These are phyloP conservation scores for Trichaptum fuscoviolaceum DNA, from an alignment of 768 basidiomycete genomes.

Conservation along the genomic window DNA sequence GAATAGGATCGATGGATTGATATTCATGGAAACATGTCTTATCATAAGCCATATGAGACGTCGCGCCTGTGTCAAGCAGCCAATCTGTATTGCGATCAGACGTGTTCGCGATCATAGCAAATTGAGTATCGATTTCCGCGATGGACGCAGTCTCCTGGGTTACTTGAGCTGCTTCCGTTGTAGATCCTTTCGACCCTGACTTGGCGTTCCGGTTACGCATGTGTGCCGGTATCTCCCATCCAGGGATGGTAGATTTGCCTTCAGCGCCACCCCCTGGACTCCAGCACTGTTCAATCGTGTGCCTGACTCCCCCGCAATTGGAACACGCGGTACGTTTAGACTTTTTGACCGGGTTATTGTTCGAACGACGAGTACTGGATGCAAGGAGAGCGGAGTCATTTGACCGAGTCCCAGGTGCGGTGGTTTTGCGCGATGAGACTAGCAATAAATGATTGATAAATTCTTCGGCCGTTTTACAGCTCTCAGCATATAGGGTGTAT, in stretches of 20 bases:
- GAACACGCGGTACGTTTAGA: background rate
- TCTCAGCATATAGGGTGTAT: too few species aligned
- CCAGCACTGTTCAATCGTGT: constrained; percentile 3
- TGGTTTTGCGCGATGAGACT: too few species aligned
- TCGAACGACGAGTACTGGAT: background rate
- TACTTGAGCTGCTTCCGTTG: background rate
- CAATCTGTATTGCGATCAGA: background rate
- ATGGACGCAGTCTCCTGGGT: background rate
- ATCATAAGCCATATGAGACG: constrained; percentile 21
- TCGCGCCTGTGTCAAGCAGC: constrained; percentile 20
- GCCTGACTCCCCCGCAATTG: background rate
- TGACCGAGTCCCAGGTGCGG: background rate
- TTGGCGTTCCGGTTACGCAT: background rate
- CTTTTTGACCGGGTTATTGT: background rate
- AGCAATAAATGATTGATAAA: too few species aligned
- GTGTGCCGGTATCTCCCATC: background rate
- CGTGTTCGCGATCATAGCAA: background rate
- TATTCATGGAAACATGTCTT: constrained; percentile 17
- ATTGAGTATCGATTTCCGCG: background rate
- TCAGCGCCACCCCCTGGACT: background rate
- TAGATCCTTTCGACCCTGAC: background rate
- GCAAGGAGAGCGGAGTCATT: background rate
- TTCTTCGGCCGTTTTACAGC: too few species aligned
- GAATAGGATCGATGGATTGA: background rate
- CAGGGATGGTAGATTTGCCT: background rate